A percentile compares a stretch with the other conserved stretches of the same genome.
These are phyloP conservation scores for Botryotinia narcissicola DNA, from an alignment of 2,329 filamentous ascomycete species.

Conservation along the genomic window DNA sequence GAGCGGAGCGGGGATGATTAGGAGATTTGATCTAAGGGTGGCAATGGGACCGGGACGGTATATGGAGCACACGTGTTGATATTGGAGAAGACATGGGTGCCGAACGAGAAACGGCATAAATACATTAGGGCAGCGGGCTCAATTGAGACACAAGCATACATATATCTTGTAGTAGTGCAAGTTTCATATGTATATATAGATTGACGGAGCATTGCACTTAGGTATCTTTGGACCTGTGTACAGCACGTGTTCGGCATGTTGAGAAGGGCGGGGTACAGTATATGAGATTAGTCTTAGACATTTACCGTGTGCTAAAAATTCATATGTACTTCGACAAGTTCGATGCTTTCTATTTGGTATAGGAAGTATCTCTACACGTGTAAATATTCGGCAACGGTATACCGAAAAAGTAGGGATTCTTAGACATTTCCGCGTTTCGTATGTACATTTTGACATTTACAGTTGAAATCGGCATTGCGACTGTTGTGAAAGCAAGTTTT, in stretches of 20 bases:
- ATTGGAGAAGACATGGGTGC: not conserved
- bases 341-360: not conserved
- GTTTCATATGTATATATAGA: not conserved
- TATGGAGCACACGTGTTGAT: not conserved
- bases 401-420: not conserved
- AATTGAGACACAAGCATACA: not conserved
- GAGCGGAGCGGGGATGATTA: not conserved
- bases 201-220: not conserved
- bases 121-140: not conserved
- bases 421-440: slow-evolving; percentile 3
- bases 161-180: not conserved
- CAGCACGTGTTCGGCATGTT: slow-evolving; percentile 3
- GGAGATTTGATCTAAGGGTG: not conserved
- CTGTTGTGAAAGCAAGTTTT: slow-evolving; percentile 13
- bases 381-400: not conserved
- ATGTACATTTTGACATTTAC: slow-evolving; percentile 6
- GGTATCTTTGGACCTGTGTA: not conserved
- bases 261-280: not conserved
- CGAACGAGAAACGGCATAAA: slow-evolving; percentile 3
- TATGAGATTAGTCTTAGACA: not conserved
- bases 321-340: not conserved
- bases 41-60: not conserved
- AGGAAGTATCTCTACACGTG: not conserved
- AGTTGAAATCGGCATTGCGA: not conserved
- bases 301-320: not conserved